These are phyloP conservation scores for Suhomyces choctaworum DNA, from an alignment of 1,139 yeast species.

Conservation along the genomic window DNA sequence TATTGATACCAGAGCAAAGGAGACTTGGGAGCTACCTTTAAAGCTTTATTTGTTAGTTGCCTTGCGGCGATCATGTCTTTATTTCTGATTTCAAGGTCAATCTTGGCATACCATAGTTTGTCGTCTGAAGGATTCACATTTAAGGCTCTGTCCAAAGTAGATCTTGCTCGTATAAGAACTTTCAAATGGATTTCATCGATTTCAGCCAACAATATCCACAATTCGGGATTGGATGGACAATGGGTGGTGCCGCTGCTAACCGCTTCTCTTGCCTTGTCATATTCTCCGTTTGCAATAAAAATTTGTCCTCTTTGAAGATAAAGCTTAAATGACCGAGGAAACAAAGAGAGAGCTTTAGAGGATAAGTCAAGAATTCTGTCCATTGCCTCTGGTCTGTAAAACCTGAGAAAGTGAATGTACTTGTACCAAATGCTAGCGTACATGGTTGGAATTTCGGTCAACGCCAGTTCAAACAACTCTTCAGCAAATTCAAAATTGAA, in stretches of 20 bases:
- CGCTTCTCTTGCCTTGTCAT: constrained; percentile 47
- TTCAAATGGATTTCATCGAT: constrained; percentile 46
- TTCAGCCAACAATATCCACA: constrained; percentile 61
- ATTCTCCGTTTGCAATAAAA: constrained; percentile 27
- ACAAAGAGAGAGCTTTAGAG: constrained; percentile 46
- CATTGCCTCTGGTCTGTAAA: constrained; percentile 8
- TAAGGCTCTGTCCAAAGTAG: constrained; percentile 70
- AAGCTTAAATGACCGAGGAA: constrained; percentile 50
- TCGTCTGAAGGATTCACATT: constrained; percentile 52
- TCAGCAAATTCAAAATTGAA: constrained; percentile 41
- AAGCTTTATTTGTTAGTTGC: constrained; percentile 57
- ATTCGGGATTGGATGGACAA: constrained; percentile 41
- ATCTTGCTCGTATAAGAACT: constrained; percentile 61
- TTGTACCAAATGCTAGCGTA: constrained; percentile 62
- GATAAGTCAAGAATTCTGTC: constrained; percentile 38
- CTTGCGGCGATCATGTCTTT: constrained; percentile 56
- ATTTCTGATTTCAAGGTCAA: constrained; percentile 56
- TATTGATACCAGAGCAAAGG: constrained; percentile 65
- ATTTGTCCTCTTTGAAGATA: constrained; percentile 64
- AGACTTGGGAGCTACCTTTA: constrained; percentile 59
- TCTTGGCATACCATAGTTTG: constrained; percentile 56
- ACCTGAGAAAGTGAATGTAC: constrained; percentile 57
- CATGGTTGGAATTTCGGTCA: constrained; percentile 31
- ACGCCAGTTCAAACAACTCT: constrained; percentile 43
- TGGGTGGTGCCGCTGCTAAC: constrained; percentile 51